phyloP scores from a whole-genome alignment of 371 early-diverging fungal species.

The Haplosporangium sp. region DNA sequence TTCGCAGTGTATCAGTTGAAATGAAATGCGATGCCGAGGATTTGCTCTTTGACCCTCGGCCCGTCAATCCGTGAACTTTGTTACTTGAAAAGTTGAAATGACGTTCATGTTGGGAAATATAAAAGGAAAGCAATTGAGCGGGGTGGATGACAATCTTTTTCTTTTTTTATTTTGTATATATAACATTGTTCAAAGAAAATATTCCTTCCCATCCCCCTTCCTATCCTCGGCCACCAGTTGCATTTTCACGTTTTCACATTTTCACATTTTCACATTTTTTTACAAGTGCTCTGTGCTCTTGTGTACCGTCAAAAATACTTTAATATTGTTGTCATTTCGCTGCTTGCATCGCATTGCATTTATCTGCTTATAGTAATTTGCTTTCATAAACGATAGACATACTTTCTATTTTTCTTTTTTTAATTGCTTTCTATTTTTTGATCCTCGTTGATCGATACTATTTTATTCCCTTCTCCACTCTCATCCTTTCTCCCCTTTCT shows the following conservation, averaged over 20 bases:
- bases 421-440: background rate
- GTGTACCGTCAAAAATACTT: conserved; percentile 3
- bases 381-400: too few relatives aligned
- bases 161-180: too few relatives aligned
- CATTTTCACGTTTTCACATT: too few relatives aligned
- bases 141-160: too few relatives aligned
- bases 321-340: background rate
- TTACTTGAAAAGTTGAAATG: background rate
- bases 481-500: background rate
- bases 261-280: background rate
- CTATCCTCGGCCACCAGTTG: too few relatives aligned
- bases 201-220: too few relatives aligned
- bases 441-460: too few relatives aligned
- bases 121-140: too few relatives aligned
- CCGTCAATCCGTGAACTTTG: conserved; percentile 1
- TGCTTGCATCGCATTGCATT: conserved; percentile 1
- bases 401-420: background rate
- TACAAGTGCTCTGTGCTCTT: conserved; percentile 3
- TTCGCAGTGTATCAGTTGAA: background rate
- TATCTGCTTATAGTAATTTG: too few relatives aligned
- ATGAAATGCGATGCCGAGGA: too few relatives aligned
- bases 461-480: background rate
- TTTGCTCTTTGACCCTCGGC: background rate
- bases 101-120: background rate
- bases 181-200: too few relatives aligned